Conservation (phyloP, 2,329 filamentous ascomycete species). For the Davidsoniella virescens region DNA sequence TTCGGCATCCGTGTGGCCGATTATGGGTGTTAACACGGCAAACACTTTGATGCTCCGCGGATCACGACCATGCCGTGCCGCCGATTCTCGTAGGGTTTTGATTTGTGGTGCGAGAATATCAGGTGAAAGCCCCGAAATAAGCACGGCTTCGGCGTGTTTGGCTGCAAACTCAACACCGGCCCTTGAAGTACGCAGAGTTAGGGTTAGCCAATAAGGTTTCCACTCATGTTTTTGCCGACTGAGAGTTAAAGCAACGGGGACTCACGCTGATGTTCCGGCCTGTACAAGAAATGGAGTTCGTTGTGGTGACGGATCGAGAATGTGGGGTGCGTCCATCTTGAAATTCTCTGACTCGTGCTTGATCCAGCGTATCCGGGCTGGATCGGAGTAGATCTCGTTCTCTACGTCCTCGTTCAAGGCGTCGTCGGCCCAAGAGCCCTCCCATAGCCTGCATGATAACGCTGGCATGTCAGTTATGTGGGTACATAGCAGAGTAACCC, state of each 20-base stretch:
- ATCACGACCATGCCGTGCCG: slow-evolving; percentile 34
- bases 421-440: slow-evolving; percentile 41
- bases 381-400: slow-evolving; percentile 30
- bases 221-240: background rate
- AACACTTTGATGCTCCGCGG: slow-evolving; percentile 42
- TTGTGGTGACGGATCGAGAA: slow-evolving; percentile 45
- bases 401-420: slow-evolving; percentile 40
- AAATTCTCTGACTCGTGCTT: slow-evolving; percentile 46
- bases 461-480: background rate
- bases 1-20: slow-evolving; percentile 43
- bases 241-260: background rate
- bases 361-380: slow-evolving; percentile 39
- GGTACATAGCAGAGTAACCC: background rate
- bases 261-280: slow-evolving; percentile 39
- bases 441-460: slow-evolving; percentile 15
- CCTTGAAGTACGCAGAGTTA: background rate
- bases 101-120: slow-evolving; percentile 37
- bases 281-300: slow-evolving; percentile 49
- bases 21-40: slow-evolving; percentile 39
- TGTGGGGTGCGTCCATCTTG: slow-evolving; percentile 40
- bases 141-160: slow-evolving; percentile 48
- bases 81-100: slow-evolving; percentile 37
- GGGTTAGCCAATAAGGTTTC: background rate
- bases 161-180: slow-evolving; percentile 44
- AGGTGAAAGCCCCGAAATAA: slow-evolving; percentile 42